phyloP scores from a whole-genome alignment of 2,329 filamentous ascomycete species.

The Madurella fahalii region DNA sequence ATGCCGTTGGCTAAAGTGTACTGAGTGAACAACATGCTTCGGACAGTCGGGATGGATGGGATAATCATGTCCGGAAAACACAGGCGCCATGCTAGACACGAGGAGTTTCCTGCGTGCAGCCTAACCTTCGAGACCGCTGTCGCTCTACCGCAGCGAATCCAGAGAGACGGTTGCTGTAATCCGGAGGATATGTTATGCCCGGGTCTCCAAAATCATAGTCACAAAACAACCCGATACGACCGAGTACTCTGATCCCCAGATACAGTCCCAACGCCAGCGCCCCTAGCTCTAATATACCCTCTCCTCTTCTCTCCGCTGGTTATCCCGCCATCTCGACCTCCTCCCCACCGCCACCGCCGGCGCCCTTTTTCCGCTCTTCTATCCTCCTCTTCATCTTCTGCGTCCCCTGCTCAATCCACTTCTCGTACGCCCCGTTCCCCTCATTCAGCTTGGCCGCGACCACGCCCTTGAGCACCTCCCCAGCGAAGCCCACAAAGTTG shows the following conservation, averaged over 20 bases:
- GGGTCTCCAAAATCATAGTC: too few relatives aligned
- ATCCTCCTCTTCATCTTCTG: conserved; percentile 31
- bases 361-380: conserved; percentile 30
- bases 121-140: too few relatives aligned
- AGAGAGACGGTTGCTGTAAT: too few relatives aligned
- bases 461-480: conserved; percentile 83
- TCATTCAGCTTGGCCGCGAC: conserved; percentile 68
- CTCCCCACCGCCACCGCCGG: conserved; percentile 24
- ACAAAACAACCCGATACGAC: too few relatives aligned
- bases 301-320: background rate
- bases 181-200: too few relatives aligned
- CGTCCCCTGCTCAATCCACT: conserved; percentile 63
- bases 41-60: background rate
- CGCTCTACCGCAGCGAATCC: too few relatives aligned
- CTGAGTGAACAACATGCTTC: background rate
- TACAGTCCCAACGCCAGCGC: background rate
- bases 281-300: background rate
- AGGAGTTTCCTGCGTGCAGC: too few relatives aligned
- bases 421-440: conserved; percentile 61
- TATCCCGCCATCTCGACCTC: conserved; percentile 33
- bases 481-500: conserved; percentile 95
- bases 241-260: too few relatives aligned
- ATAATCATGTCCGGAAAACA: background rate
- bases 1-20: background rate
- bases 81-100: too few relatives aligned